A percentile compares a stretch with the other conserved stretches of the same genome.
Evolutionary conservation across 305 asterid genomes (phyloP).

Genomic region (Ilex paraguariensis): DNA sequence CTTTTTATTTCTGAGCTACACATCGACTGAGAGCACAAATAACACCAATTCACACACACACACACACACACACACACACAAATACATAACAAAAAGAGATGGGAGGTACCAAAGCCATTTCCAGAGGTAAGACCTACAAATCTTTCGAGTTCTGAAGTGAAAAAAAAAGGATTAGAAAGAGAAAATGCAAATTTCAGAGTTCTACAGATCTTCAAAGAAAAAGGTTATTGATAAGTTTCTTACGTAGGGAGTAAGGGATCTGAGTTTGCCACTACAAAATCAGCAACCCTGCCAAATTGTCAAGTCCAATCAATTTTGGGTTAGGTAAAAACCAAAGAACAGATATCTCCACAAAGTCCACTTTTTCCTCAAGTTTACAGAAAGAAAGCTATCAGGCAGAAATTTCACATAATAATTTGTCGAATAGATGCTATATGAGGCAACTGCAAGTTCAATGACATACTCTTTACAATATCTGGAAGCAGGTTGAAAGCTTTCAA

Average conservation of each 20-base stretch:
- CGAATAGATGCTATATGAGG: neutral
- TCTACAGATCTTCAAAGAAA: neutral
- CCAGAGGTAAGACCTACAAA: slow-evolving; percentile 59
- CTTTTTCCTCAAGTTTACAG: neutral
- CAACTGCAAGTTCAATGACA: slow-evolving; percentile 15
- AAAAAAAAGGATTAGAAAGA: neutral
- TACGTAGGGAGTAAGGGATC: slow-evolving; percentile 87
- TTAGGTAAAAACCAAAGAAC: neutral
- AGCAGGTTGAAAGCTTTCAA: slow-evolving; percentile 65
- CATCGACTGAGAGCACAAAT: neutral
- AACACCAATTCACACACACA: too few relatives aligned
- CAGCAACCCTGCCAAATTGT: slow-evolving; percentile 51
- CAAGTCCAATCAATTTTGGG: slow-evolving; percentile 9
- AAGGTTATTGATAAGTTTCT: slow-evolving; percentile 19
- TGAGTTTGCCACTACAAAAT: slow-evolving; percentile 46
- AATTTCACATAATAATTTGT: too few relatives aligned
- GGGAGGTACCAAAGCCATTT: slow-evolving; percentile 72
- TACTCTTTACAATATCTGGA: slow-evolving; percentile 85
- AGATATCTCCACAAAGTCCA: neutral
- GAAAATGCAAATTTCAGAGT: slow-evolving; percentile 6
- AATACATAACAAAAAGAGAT: neutral
- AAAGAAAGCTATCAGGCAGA: too few relatives aligned
- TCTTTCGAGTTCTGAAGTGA: slow-evolving; percentile 47
- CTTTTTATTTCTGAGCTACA: too few relatives aligned
- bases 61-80: too few relatives aligned